phyloP scores from a whole-genome alignment of 225 moss, liverwort and hornwort species.

The Pseudoscleropodium purum region DNA sequence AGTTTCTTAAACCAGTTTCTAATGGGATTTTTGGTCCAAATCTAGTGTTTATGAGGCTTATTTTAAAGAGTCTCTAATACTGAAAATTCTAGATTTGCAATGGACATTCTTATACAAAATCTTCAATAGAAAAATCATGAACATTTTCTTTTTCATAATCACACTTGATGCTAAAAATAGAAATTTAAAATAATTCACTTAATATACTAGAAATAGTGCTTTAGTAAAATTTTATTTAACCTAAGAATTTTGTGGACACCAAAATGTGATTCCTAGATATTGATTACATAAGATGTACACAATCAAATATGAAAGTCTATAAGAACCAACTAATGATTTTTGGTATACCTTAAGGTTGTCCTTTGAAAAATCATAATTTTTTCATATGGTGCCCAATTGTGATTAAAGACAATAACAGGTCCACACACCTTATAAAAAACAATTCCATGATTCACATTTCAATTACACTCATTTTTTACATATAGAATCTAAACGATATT shows the following conservation, averaged over 20 bases:
- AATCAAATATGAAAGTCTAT: background rate
- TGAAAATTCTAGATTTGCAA: background rate
- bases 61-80: background rate
- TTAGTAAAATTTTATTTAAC: background rate
- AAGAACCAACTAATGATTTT: too few relatives aligned
- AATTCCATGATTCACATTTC: background rate
- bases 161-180: background rate
- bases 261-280: background rate
- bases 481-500: background rate
- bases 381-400: background rate
- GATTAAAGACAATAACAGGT: background rate
- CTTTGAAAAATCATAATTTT: background rate
- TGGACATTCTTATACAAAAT: background rate
- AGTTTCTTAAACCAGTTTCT: background rate
- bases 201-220: background rate
- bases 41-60: background rate
- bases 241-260: background rate
- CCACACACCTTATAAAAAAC: rapidly evolving
- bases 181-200: rapidly evolving
- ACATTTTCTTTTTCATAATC: background rate
- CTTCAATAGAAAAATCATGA: background rate
- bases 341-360: background rate
- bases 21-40: rapidly evolving
- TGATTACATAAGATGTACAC: too few relatives aligned
- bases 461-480: background rate